Evolutionary conservation across 345 rosid genomes (phyloP).

Genomic region (Acer yangbiense): DNA sequence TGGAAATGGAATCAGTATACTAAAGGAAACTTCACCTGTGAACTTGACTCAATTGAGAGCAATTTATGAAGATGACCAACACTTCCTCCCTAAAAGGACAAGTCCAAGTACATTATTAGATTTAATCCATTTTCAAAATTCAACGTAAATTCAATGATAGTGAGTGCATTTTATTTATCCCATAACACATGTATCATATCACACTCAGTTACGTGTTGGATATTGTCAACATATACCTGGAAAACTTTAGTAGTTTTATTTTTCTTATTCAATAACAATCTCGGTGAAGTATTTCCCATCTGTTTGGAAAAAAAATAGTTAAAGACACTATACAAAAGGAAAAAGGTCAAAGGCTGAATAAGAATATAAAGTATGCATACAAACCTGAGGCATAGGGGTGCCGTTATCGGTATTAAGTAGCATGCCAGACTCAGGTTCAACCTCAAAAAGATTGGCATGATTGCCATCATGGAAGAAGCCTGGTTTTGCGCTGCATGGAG

Average conservation of each 20-base stretch:
- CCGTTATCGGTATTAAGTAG: conserved; percentile 92
- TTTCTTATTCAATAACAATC: conserved; percentile 35
- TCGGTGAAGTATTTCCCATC: conserved; percentile 69
- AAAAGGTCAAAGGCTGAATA: background rate
- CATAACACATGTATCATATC: background rate
- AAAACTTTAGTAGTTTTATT: conserved; percentile 58
- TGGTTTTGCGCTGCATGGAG: conserved; percentile 77
- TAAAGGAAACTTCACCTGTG: conserved; percentile 59
- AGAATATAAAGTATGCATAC: background rate
- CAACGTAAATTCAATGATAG: background rate
- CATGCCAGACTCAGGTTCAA: conserved; percentile 85
- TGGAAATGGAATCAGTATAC: background rate
- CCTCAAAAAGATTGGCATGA: conserved; percentile 88
- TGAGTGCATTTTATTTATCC: background rate
- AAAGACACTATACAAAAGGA: background rate
- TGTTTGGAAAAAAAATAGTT: conserved; percentile 27
- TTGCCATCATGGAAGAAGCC: conserved; percentile 93
- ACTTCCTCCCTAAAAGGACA: conserved; percentile 74
- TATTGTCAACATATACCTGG: conserved; percentile 48
- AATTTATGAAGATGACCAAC: conserved; percentile 94
- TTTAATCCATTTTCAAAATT: background rate
- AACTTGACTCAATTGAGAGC: conserved; percentile 91
- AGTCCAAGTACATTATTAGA: conserved; percentile 13
- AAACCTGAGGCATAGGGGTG: conserved; percentile 92
- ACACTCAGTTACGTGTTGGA: background rate